A percentile compares a stretch with the other conserved stretches of the same genome.
Evolutionary conservation across 2,329 filamentous ascomycete genomes (phyloP).

Genomic region (Claviceps sp.): DNA sequence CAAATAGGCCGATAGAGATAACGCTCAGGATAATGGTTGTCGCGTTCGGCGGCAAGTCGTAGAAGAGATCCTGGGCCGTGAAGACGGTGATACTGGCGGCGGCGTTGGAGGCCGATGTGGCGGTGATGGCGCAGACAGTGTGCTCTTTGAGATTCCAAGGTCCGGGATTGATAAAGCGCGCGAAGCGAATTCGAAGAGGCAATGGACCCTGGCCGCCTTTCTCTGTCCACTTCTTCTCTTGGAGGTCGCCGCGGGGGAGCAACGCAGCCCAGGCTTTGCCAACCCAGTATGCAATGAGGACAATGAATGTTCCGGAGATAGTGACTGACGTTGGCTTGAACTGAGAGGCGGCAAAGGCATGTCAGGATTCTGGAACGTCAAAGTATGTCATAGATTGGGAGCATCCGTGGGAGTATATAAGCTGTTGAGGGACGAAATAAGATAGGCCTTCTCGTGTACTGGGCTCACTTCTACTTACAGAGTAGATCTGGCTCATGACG

Average conservation of each 20-base stretch:
- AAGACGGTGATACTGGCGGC: constrained; percentile 21
- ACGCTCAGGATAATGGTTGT: constrained; percentile 31
- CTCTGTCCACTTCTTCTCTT: constrained; percentile 32
- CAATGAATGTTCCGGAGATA: constrained; percentile 41
- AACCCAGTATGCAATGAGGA: constrained; percentile 42
- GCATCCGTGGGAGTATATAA: too few species aligned
- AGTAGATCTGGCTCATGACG: constrained; percentile 42
- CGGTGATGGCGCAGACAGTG: constrained; percentile 38
- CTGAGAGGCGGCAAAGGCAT: constrained; percentile 13
- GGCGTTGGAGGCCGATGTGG: constrained; percentile 39
- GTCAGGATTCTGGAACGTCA: background rate
- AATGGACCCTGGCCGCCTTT: constrained; percentile 25
- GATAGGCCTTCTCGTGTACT: too few species aligned
- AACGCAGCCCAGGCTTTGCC: constrained; percentile 25
- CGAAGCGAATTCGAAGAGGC: constrained; percentile 26
- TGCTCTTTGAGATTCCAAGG: constrained; percentile 44
- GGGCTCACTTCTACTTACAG: constrained; percentile 16
- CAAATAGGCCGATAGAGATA: constrained; percentile 42
- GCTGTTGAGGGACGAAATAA: too few species aligned
- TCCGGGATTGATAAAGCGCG: constrained; percentile 36
- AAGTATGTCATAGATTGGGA: too few species aligned
- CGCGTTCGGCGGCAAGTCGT: constrained; percentile 30
- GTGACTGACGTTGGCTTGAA: constrained; percentile 37
- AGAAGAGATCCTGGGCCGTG: constrained; percentile 37
- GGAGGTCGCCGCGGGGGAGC: constrained; percentile 33